Evolutionary conservation across 768 basidiomycete species (phyloP), one percentile per base, ranked within the genome.

Genomic region (Leccinum uliginosum): DNA sequence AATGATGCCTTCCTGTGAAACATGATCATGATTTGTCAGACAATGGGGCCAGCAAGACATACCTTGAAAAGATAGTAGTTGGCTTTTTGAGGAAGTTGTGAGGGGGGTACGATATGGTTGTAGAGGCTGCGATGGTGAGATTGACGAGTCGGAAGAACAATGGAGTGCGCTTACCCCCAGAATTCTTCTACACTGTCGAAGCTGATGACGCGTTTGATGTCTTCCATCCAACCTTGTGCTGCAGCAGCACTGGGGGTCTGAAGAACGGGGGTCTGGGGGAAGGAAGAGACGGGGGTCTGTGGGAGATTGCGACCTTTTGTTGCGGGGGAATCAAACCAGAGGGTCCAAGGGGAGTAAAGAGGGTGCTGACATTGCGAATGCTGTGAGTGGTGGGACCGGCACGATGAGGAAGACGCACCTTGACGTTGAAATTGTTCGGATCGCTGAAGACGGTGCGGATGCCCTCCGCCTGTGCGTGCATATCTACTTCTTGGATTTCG

Each of bases 61-160:
- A 87, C 92, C 81, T 97, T 98, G 86, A 99, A 98, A 61, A 99
- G 79, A 77, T 98, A 99, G 74, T 99, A 99, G 71, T 98, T 98
- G n/a, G 94, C 93, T 77, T 97, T 98, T 73, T 86, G 86, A 38
- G 93, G 92, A 61, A 98, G 78, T 67, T 86, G 83, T 19, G 93
- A 96, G 15, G 97, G 97, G 24, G 93, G 91, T 48, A 99, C 87
- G 67, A 98, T 96, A 75, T 98, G 97, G 75, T 98, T 97, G 76
- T 97, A 95, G 61, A 97, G 75, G 9, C 91, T 95, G 44, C 27
- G 30, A 47, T n/a, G 50, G 49, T 69, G 53, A 70, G 54, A 55
- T 26, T 12, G 32, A 29, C 15, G 17, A n/a, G 19, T 3, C 26
- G 17, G 38, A 23, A 38, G 17, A 30, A 32, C 57, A 38, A 34